Evolutionary conservation across 83 land plant genomes (phyloP), one percentile per base, ranked within the genome.

Genomic region (Picea engelmannii): DNA sequence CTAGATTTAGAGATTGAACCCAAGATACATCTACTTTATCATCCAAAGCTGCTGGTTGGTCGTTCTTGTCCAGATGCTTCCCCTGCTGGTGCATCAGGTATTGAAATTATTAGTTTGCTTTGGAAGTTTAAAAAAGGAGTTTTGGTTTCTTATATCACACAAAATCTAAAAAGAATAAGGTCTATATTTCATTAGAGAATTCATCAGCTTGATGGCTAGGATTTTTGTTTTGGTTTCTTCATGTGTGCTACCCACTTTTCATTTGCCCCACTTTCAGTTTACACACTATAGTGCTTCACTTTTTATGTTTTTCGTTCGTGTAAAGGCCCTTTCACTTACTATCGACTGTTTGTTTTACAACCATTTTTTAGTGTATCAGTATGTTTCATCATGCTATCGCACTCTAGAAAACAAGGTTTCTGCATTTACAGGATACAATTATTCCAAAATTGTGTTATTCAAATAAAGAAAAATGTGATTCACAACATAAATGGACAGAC

Each of bases 41-140:
- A 98, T 81, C 98, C 99, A 3, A 87, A 84, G 76, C 83, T 98
- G 52, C 93, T 98, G 7, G 84, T 84, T 78, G 99, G 99, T 12
- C 92, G 96, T 13, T 91, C 82, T 76, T 98, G 99, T 87, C 94
- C 93, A 40, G 99, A 98, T 92, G 93, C 97, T 81, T 98, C 99
- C 10, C 99, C 99, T 70, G 81, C 87, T 65, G 99, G 98, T 62
- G 89, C 94, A 80, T 85, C 99, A 93, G 99, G 99, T 96, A 81
- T 73, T 42, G 3, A 18, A 70, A 40, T 38, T 71, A 21, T 44
- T 71, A 21, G 55, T 42, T 71, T 71, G 1, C 21, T 70, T 70
- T 70, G 40, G 10, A 40, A 70, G 49, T 42, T 71, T 4, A 35
- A 13, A 69, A 69, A 35, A 35, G 18, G 6, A 38, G 16, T 66